Conservation (phyloP, 2,329 filamentous ascomycete species). For the Biscogniauxia marginata region DNA sequence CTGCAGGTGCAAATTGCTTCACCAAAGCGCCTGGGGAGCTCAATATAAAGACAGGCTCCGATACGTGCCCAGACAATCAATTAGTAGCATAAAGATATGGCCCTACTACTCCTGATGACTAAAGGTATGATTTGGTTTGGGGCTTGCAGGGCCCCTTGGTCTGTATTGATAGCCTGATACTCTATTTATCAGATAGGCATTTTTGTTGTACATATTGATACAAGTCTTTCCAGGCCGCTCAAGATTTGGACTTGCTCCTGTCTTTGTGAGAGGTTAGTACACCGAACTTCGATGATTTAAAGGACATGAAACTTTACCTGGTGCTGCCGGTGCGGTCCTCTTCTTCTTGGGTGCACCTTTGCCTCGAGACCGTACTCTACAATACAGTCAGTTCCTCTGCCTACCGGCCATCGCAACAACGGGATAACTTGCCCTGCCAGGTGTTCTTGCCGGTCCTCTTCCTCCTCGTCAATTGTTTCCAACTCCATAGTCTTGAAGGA, state of each 20-base stretch:
- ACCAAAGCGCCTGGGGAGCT: no score
- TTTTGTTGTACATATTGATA: constrained; percentile 18
- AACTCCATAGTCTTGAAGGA: constrained; percentile 69
- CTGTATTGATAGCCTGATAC: constrained; percentile 25
- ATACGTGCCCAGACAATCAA: neutral
- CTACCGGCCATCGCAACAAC: constrained; percentile 13
- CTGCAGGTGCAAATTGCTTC: no score
- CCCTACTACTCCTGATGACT: neutral
- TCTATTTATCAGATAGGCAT: constrained; percentile 16
- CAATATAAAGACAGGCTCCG: no score
- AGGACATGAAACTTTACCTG: constrained; percentile 16
- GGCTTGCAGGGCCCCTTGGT: neutral
- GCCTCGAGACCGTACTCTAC: constrained; percentile 72
- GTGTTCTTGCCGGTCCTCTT: constrained; percentile 77
- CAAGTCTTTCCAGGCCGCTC: constrained; percentile 2
- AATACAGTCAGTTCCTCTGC: constrained; percentile 30
- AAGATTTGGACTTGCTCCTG: constrained; percentile 2
- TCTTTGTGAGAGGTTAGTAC: constrained; percentile 12
- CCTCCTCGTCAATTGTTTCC: constrained; percentile 69
- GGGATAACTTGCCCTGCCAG: constrained; percentile 57
- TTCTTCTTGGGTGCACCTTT: constrained; percentile 92
- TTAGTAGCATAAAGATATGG: neutral
- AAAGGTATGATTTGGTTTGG: neutral
- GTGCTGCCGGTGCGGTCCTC: constrained; percentile 46
- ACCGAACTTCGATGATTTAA: neutral